Conservation (phyloP, 257 asterid genomes). For the Scutellaria minor region DNA sequence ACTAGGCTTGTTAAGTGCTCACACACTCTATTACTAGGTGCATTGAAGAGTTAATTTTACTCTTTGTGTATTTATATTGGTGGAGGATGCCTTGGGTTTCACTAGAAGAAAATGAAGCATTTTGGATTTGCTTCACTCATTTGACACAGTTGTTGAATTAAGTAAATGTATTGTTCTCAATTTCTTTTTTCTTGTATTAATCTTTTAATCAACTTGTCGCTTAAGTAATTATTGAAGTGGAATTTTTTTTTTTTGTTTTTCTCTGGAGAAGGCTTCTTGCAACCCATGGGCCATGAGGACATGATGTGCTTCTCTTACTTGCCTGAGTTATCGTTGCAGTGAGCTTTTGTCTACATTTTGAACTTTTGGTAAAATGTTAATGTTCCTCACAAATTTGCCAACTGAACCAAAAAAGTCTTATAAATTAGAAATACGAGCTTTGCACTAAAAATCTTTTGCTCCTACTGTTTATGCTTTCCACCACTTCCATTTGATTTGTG, state of each 20-base stretch:
- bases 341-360: not conserved
- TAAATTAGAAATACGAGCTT: too few relatives aligned
- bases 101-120: not conserved
- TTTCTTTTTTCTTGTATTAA: too few relatives aligned
- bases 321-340: not conserved
- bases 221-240: too few relatives aligned
- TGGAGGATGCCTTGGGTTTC: not conserved
- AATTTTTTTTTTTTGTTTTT: too few relatives aligned
- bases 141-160: not conserved
- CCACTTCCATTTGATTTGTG: slow-evolving; percentile 77
- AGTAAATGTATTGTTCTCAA: not conserved
- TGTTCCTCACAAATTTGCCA: too few relatives aligned
- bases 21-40: not conserved
- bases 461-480: slow-evolving; percentile 61
- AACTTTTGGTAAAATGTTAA: not conserved
- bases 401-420: slow-evolving; percentile 26
- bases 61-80: too few relatives aligned
- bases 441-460: slow-evolving; percentile 21
- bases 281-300: not conserved
- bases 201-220: not conserved
- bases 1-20: not conserved
- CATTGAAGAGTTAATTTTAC: not conserved
- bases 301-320: not conserved
- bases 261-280: not conserved
- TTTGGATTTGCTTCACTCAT: not conserved